Evolutionary conservation across 805 yeast species (phyloP), one percentile per base, ranked within the genome.

Genomic region (Saccharomycopsis olivae): DNA sequence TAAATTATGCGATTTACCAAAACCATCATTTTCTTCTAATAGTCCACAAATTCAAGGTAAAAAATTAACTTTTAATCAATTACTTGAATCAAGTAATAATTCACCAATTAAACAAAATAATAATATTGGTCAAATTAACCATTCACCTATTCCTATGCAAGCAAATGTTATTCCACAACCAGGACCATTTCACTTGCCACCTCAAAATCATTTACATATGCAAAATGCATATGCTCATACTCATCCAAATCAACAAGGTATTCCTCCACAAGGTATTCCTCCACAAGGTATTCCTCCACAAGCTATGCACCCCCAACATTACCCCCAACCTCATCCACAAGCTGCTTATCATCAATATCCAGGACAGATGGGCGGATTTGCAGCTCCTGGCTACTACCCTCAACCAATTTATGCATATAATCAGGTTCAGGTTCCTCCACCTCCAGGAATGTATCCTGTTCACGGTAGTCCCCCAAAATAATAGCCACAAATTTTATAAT

Each of bases 1-100:
- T 11, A 45, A 41, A 15, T 18, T 39, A 10, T 17, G 35, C 3
- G 48, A 45, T 3, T 45, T 45, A 36, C 48, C 48, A 25, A 45
- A 45, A 30, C 48, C 48, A 9, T 16, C 36, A 8, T 44, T 44
- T 21, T 5, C 21, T 8, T 18, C 31, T 16, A n/a, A 32, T 23
- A 18, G 33, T 15, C 18, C 25, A 13, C 11, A 20, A 9, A n/a
- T 28, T 23, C 29, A 13, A 8, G 36, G 29, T 8, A 34, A n/a
- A 11, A 34, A 24, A 21, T n/a, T 34, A 9, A 24, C 36, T 8
- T 11, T 34, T n/a, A 16, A 34, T 18, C 16, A 17, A 8, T 24
- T 34, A n/a, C 21, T 34, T 21, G 24, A 9, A 32, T 10, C 20
- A 15, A 32, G 15, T 32, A 20, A 34, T 15, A 21, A 9, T n/a